phyloP scores from a whole-genome alignment of 176 grass and related monocot genomes.

The Guadua angustifolia region DNA sequence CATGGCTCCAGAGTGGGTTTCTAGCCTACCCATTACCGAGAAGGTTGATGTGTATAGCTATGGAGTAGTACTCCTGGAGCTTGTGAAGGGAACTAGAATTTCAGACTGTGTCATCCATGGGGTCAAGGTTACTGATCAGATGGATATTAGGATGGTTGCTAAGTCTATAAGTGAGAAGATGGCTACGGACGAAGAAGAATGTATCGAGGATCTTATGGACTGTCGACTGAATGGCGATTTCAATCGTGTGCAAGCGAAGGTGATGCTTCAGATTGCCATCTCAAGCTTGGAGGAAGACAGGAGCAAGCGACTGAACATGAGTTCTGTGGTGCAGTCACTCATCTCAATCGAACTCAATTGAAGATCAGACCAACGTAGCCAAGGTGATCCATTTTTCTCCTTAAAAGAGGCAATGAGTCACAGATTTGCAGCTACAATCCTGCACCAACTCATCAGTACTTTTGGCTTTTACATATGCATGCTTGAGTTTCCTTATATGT shows the following conservation, averaged over 20 bases:
- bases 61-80: constrained; percentile 55
- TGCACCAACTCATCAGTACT: too few relatives aligned
- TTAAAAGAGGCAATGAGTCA: too few relatives aligned
- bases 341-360: constrained; percentile 3
- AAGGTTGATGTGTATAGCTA: constrained; percentile 61
- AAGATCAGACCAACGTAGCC: neutral
- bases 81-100: constrained; percentile 41
- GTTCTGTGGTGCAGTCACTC: constrained; percentile 1
- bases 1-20: constrained; percentile 62
- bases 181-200: neutral
- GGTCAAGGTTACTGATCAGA: neutral
- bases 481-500: too few relatives aligned
- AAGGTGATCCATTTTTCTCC: too few relatives aligned
- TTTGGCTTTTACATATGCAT: too few relatives aligned
- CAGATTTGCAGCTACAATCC: too few relatives aligned
- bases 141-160: neutral
- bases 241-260: neutral
- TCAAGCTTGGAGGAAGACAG: constrained; percentile 39
- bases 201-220: neutral
- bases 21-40: constrained; percentile 44
- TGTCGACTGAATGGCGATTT: neutral
- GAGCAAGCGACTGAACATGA: constrained; percentile 34
- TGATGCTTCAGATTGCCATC: constrained; percentile 1
- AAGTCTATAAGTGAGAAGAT: neutral
- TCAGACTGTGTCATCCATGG: neutral